Base-by-base conservation (phyloP, 371 early-diverging fungal species). In the Spiromyces aspiralis region DNA sequence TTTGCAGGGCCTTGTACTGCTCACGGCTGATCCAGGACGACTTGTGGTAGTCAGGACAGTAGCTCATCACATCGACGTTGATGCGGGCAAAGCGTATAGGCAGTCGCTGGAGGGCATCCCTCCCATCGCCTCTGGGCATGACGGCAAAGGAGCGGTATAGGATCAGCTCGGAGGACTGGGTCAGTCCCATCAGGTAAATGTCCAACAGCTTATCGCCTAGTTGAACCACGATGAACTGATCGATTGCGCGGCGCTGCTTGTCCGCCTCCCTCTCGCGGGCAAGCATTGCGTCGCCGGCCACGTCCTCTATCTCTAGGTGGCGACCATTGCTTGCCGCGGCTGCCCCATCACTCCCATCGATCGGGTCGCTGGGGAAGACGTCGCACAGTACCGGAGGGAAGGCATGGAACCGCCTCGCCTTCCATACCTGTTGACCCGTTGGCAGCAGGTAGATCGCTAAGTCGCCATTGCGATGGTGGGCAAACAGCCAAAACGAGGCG, bases 51-150 rank as follows among this genome's bases (percentile, higher is more conserved):
- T 54, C 59, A 3, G 69, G 66, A 20, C 53, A 55, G 20, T 66
- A 66, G 12, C 60, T 55, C 19, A 66, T 50, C 3, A 57, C 51
- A 25, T 57, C 59, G 23, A 62, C 59, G 20, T 45, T 48, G 45
- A 64, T 43, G 12, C 66, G 64, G n/a, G 27, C 45, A 48, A 66
- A 66, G 12, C 64, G 59, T 27, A 68, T 24, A 2, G 60, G 56
- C 42, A 65, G 54, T 13, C 44, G 41, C 27, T 54, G 47, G 19
- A 44, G 27, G 10, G 22, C 50, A 26, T 28, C 41, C 35, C 41
- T 23, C 3, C 25, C 44, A 27, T 4, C 24, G 19, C 23, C 44
- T 3, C 4, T 22, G 19, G 41, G 25, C 35, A 41, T 43, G 2
- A 41, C 4, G 2, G 27, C 28, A 12, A 45, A 43, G 6, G 46